Evolutionary conservation across 2,329 filamentous ascomycete species (phyloP).

Genomic region (Fusarium sp.): DNA sequence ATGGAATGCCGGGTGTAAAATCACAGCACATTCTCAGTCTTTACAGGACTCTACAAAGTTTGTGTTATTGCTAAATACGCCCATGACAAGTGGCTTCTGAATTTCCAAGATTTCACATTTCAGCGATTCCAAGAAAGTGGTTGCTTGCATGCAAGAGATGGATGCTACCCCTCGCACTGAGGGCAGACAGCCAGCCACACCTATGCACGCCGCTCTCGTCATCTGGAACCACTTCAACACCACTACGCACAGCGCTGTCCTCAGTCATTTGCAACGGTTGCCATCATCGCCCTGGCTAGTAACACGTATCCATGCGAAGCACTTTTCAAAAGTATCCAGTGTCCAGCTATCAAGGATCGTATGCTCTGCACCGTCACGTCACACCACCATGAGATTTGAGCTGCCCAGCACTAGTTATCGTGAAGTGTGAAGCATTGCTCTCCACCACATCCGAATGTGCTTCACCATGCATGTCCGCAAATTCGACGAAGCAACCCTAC

Average conservation of each 20-base stretch:
- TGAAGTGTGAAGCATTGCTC: constrained; percentile 11
- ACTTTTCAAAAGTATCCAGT: neutral
- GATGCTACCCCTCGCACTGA: constrained; percentile 33
- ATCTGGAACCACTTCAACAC: constrained; percentile 39
- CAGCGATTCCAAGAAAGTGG: constrained; percentile 5
- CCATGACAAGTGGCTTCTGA: neutral
- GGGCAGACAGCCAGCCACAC: constrained; percentile 32
- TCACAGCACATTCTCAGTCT: neutral
- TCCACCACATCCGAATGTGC: constrained; percentile 11
- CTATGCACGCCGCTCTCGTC: constrained; percentile 41
- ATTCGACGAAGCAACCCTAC: constrained; percentile 19
- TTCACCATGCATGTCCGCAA: constrained; percentile 20
- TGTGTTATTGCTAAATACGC: neutral
- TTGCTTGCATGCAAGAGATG: constrained; percentile 24
- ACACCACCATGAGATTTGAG: constrained; percentile 14
- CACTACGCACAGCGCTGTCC: constrained; percentile 17
- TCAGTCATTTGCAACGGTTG: constrained; percentile 24
- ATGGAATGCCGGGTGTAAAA: neutral
- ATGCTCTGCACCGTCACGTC: constrained; percentile 22
- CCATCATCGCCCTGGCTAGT: constrained; percentile 20
- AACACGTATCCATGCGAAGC: neutral
- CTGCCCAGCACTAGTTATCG: constrained; percentile 12
- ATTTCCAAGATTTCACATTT: constrained; percentile 18
- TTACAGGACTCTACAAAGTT: neutral
- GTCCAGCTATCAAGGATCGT: neutral